Conservation (phyloP, 73 alveolate genomes). For the Paramecium bursaria region DNA sequence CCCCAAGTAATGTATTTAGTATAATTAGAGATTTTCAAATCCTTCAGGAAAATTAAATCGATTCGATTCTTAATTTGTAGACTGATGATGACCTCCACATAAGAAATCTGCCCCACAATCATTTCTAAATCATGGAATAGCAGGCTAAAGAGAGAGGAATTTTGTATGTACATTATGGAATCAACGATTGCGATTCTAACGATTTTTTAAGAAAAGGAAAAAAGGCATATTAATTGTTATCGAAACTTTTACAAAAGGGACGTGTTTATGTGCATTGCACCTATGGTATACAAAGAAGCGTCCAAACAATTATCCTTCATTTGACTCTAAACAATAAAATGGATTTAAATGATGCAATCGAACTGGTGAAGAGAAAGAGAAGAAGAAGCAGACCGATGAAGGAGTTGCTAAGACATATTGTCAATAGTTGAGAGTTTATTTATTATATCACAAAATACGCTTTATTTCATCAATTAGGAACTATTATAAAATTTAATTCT, state of each 20-base stretch:
- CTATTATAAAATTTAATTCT: too few relatives aligned
- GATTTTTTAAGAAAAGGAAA: background rate
- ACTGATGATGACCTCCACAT: constrained; percentile 15
- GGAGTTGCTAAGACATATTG: too few relatives aligned
- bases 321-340: background rate
- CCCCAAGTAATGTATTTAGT: background rate
- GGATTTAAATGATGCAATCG: constrained; percentile 17
- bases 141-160: background rate
- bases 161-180: constrained; percentile 7
- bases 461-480: too few relatives aligned
- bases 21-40: constrained; percentile 37
- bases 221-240: background rate
- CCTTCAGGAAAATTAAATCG: background rate
- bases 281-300: constrained; percentile 34
- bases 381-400: background rate
- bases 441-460: too few relatives aligned
- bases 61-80: constrained; percentile 10
- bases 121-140: background rate
- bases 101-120: constrained; percentile 18
- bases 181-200: background rate
- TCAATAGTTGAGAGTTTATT: too few relatives aligned
- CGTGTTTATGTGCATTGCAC: constrained; percentile 43
- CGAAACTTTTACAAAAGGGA: background rate
- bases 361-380: background rate
- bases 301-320: constrained; percentile 36